Conservation (phyloP, 163 green algal species). For the Chlorella variabilis region DNA sequence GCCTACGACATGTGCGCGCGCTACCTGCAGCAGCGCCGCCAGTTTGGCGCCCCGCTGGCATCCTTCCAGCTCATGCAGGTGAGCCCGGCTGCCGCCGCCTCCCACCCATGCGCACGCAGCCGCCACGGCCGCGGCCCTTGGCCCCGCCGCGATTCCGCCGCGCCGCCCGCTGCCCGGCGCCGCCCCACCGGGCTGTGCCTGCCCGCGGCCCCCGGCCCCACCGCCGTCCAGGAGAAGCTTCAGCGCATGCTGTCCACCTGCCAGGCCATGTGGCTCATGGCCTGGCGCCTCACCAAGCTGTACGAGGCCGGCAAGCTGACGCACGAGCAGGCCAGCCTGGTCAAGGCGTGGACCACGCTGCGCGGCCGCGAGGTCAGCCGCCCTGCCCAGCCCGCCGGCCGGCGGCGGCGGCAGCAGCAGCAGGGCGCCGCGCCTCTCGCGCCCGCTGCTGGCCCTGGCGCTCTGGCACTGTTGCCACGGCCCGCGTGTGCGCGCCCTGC, state of each 20-base stretch:
- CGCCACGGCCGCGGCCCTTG: too few species aligned
- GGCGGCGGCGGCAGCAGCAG: too few species aligned
- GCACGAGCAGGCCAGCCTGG: constrained; percentile 80
- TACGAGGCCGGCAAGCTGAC: constrained; percentile 86
- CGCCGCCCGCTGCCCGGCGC: too few species aligned
- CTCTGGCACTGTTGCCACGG: too few species aligned
- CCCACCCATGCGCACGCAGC: too few species aligned
- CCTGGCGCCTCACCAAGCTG: constrained; percentile 83
- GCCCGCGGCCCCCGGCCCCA: not conserved
- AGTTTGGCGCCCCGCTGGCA: constrained; percentile 90
- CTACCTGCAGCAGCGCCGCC: constrained; percentile 83
- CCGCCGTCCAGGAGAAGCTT: constrained; percentile 94
- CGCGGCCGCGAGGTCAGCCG: constrained; percentile 84
- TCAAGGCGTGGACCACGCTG: constrained; percentile 92
- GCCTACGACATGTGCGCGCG: constrained; percentile 67
- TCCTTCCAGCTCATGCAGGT: constrained; percentile 73
- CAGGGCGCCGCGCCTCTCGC: too few species aligned
- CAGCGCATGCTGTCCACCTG: constrained; percentile 85
- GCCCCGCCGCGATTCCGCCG: too few species aligned
- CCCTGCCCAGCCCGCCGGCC: too few species aligned
- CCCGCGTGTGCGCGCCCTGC: too few species aligned
- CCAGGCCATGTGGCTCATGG: constrained; percentile 92
- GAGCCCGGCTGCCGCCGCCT: not conserved
- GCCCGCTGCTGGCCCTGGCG: too few species aligned
- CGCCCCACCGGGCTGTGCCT: too few species aligned